phyloP scores from a whole-genome alignment of 2,329 filamentous ascomycete genomes.

The Apiospora sp. region DNA sequence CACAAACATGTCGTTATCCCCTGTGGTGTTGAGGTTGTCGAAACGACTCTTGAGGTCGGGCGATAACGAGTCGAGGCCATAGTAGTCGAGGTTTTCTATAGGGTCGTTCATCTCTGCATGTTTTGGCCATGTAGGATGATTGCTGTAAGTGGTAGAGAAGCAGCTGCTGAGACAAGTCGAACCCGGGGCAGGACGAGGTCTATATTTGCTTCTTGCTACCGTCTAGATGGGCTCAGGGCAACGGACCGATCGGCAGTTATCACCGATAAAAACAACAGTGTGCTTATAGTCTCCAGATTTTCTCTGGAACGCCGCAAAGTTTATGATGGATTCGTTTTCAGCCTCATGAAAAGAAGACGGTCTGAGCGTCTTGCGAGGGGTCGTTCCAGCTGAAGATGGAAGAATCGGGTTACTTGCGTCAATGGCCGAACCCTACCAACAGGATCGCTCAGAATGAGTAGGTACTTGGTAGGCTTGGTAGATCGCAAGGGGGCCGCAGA shows the following conservation, averaged over 20 bases:
- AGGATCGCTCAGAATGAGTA: not conserved
- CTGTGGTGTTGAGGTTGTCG: not conserved
- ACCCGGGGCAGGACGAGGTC: not conserved
- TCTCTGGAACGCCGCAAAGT: constrained; percentile 7
- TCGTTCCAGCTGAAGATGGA: constrained; percentile 7
- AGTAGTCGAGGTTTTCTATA: not conserved
- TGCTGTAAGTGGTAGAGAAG: not conserved
- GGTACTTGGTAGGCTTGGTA: not conserved
- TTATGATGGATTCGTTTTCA: not conserved
- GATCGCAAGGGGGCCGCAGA: constrained; percentile 3
- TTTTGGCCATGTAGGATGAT: not conserved
- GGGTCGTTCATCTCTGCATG: constrained; percentile 16
- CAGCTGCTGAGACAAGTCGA: constrained; percentile 5
- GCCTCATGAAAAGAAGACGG: constrained; percentile 1
- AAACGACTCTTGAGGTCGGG: constrained; percentile 3
- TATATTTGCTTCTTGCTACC: constrained; percentile 5
- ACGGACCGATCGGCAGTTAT: not conserved
- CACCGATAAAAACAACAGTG: not conserved
- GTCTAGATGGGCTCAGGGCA: not conserved
- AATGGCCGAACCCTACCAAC: not conserved
- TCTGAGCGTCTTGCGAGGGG: constrained; percentile 12
- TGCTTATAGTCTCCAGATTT: not conserved
- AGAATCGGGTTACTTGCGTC: constrained; percentile 18
- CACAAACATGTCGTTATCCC: not conserved
- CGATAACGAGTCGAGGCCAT: not conserved